Base-by-base conservation (phyloP, 768 basidiomycete species). In the Paxillus rubicundulus region DNA sequence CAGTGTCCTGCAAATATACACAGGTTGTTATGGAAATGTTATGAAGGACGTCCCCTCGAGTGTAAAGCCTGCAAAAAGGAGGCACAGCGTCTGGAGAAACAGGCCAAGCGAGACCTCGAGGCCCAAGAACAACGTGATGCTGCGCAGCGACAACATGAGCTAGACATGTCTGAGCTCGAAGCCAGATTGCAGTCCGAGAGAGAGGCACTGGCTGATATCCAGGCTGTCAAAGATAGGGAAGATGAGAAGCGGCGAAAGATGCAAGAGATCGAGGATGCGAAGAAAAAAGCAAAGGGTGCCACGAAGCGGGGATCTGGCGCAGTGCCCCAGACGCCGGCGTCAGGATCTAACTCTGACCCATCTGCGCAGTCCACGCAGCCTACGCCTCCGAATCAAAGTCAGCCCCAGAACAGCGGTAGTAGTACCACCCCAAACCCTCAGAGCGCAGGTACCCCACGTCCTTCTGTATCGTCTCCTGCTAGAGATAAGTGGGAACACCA, bases 51-150 rank as follows among this genome's bases (percentile, higher is more conserved):
- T 1, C 75, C 76, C 2, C 48, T 64, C 0, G 58, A 61, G 1
- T 86, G 85, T 58, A 24, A 33, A 9, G 61, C 69, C 21, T 86
- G 85, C 63, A 76, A 81, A n/a, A 69, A 72, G 28, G 76, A 74
- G 32, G 60, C 47, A 2, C 72, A 70, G 53, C 53, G 63, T 5
- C 75, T 72, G 0, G 76, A 77, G 44, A 65, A 73, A 48, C 75
- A 75, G 57, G 69, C 63, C 8, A 57, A 70, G 49, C 62, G 68
- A 28, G 77, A 77, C 13, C 72, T 76, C 36, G 70, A 64, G 10
- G 66, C 68, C 9, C 73, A 82, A 64, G 60, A 70, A 55, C 66
- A 72, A 45, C 75, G 75, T 7, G 80, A 84, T 3, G 71, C 63
- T 2, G 76, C 77, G n/a, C 66, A 75, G 55, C 65, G 61, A 18